Base-by-base conservation (phyloP, 108 stramenopile genomes). In the Licmophora abbreviata region DNA sequence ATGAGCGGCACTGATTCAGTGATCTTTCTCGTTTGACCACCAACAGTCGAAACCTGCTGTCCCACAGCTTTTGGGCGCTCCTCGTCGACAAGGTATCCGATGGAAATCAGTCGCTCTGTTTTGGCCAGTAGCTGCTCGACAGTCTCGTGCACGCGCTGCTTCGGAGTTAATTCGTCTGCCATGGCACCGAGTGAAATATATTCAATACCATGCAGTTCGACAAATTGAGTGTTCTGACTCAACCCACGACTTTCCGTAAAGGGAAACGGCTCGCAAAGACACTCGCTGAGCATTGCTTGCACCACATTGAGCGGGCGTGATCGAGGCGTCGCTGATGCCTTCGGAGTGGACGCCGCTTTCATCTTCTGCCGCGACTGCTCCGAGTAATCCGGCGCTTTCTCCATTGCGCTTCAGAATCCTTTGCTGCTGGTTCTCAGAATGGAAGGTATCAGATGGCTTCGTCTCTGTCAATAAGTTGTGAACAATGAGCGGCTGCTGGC, bases 171-270 rank as follows among this genome's bases (percentile, higher is more conserved):
- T 57, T 71, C 70, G 30, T 58, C 58, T 0, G 33, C 41, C 8
- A 71, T 35, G 21, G 64, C 40, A 27, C 70, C 70, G n/a, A 71
- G 48, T 25, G 55, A 51, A 18, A 71, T 71, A 51, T 25, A 71
- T 50, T 64, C 51, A 25, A 71, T 43, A 15, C 70, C 70, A 45
- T 61, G 54, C 8, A 71, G 29, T 17, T 66, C 58, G 17, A 66
- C 18, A 34, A 70, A 70, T 59, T 63, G 69, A 24, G 37, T 25
- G 9, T n/a, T n/a, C n/a, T n/a, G n/a, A 30, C n/a, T 21, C 6
- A 49, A 14, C 8, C 48, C 48, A 11, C 14, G 24, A 28, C n/a
- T 28, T 29, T n/a, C 48, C 21, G 18, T 29, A 29, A 28, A 21
- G 15, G 48, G 18, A 26, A 49, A 29, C 10, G 28, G n/a, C 8